Base-by-base conservation (phyloP, 164 flowering plant species). In the Aristolochia californica region DNA sequence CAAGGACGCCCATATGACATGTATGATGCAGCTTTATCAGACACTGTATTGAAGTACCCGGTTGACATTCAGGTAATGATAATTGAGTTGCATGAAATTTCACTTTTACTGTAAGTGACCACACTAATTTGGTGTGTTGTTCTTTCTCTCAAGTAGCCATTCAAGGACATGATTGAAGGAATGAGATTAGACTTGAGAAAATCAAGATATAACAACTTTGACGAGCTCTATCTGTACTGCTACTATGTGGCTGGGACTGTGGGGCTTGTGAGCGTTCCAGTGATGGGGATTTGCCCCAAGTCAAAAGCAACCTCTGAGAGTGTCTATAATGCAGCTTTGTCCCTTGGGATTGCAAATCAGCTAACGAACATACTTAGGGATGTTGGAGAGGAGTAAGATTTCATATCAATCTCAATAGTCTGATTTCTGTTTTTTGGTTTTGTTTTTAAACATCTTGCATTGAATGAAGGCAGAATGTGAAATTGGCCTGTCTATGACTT, bases 191-290 rank as follows among this genome's bases (percentile, higher is more conserved):
- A 89, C 70, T 81, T 89, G 13, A 71, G 60, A 66, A 89, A 89
- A 67, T 84, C 95, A 17, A 81, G 97, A 80, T 86, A 89, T 72
- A 70, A 75, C 47, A 89, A 73, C 71, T 89, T 89, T 34, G 97
- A 89, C 61, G 97, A 89, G 58, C 75, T 89, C 58, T 89, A 89
- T 60, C 78, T 89, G 5, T 89, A 89, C 62, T 86, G 94, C 66
- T 89, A 89, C 48, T 84, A 89, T 69, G 97, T 89, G 18, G 97
- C 95, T 57, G 97, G 97, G 13, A 86, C 97, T 22, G 97, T 89
- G 30, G 97, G 86, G n/a, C 60, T 89, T 57, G 87, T 89, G 97
- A 89, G 91, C 60, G 91, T 89, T 26, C 97, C 97, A 20, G 76
- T 89, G 11, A 89, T 89, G 95, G 97, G 97, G 45, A 87, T 87